phyloP scores from a whole-genome alignment of 768 basidiomycete species.

The Leccinum aurantiacum region DNA sequence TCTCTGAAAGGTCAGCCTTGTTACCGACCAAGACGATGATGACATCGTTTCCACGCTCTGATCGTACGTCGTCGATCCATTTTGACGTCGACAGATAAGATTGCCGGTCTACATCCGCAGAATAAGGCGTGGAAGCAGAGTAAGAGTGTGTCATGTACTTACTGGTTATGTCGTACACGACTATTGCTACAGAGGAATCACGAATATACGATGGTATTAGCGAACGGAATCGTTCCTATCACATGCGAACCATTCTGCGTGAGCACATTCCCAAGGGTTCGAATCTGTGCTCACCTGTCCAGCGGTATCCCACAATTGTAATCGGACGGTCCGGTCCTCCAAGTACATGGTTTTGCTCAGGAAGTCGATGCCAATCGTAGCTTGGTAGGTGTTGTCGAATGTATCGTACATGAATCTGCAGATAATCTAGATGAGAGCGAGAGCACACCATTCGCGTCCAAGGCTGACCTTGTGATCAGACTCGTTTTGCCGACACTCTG shows the following conservation, averaged over 20 bases:
- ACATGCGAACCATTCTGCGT: neutral
- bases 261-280: slow-evolving; percentile 3
- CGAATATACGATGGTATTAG: slow-evolving; percentile 98
- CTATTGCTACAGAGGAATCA: slow-evolving; percentile 97
- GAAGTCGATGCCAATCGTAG: slow-evolving; percentile 98
- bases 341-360: slow-evolving; percentile 99
- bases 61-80: slow-evolving; percentile 99
- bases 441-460: slow-evolving; percentile 7
- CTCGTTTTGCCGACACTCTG: slow-evolving; percentile 99
- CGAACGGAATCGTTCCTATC: slow-evolving; percentile 92
- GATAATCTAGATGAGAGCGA: slow-evolving; percentile 1
- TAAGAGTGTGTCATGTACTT: slow-evolving; percentile 32
- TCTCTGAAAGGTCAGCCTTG: slow-evolving; percentile 98
- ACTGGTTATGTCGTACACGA: slow-evolving; percentile 99
- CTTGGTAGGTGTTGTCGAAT: slow-evolving; percentile 99
- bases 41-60: slow-evolving; percentile 95
- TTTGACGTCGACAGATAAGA: slow-evolving; percentile 99
- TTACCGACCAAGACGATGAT: slow-evolving; percentile 98
- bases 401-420: slow-evolving; percentile 98
- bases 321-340: slow-evolving; percentile 94
- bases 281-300: slow-evolving; percentile 62
- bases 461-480: slow-evolving; percentile 85
- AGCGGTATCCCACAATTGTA: slow-evolving; percentile 99
- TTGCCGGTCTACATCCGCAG: slow-evolving; percentile 66
- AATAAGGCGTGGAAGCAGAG: slow-evolving; percentile 5